Conservation (phyloP, 768 basidiomycete species). For the Podaxis carcinomalis region DNA sequence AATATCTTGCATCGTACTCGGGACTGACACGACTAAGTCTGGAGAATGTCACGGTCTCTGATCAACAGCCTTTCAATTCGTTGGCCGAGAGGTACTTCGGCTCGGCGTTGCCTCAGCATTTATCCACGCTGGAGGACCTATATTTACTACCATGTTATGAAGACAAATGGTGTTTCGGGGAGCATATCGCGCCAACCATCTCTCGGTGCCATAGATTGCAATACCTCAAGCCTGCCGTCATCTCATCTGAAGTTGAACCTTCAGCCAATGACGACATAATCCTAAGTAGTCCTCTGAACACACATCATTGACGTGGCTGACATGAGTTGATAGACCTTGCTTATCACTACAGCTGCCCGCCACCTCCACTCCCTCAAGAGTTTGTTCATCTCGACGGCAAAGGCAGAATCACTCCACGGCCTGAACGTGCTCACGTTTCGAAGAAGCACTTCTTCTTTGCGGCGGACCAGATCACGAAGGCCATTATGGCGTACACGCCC, state of each 20-base stretch:
- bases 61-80: neutral
- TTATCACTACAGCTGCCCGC: neutral
- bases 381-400: neutral
- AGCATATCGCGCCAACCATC: conserved; percentile 1
- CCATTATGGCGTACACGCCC: neutral
- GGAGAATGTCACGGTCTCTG: neutral
- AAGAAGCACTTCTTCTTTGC: conserved; percentile 6
- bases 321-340: neutral
- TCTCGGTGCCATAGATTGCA: neutral
- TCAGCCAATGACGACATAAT: neutral
- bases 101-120: neutral
- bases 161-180: conserved; percentile 7
- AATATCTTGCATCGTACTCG: conserved; percentile 4
- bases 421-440: neutral
- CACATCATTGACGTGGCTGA: neutral
- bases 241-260: conserved; percentile 6
- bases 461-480: neutral
- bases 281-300: neutral
- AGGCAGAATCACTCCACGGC: conserved; percentile 6
- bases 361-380: neutral
- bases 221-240: conserved; percentile 4
- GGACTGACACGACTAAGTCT: neutral
- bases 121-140: neutral
- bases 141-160: conserved; percentile 4
- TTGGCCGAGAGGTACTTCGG: conserved; percentile 1